Evolutionary conservation across 108 stramenopile genomes (phyloP), one percentile per base, ranked within the genome.

Genomic region (Pinguiococcus pyrenoidosus): DNA sequence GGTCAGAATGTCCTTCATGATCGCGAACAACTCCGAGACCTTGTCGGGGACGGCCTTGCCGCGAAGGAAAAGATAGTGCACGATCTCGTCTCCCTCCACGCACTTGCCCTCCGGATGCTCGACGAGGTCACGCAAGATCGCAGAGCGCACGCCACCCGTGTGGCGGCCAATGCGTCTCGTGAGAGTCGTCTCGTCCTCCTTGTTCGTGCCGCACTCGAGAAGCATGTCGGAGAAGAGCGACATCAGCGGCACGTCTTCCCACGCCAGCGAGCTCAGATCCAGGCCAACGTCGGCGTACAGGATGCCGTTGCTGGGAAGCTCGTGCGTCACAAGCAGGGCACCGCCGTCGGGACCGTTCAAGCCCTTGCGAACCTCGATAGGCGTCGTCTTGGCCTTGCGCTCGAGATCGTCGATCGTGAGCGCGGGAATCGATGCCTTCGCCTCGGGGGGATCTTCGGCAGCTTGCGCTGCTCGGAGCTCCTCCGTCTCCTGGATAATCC

Each of bases 161-260:
- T 54, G 51, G 25, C 53, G 32, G 10, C 58, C 65, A 53, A 66
- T 61, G 71, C 51, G 86, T 82, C 39, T 85, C 83, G 45, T 55
- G 10, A 87, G 62, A n/a, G 68, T 80, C 14, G 88, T 85, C 44
- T 73, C 73, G 56, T 92, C 86, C 36, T 74, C 76, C 20, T 75
- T 74, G 5, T 83, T 83, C 16, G 89, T 85, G 16, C 93, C 93
- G 26, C 84, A 82, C 64, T 92, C 89, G 71, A 69, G 80, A 72
- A 90, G 73, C 36, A 89, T 66, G 9, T 80, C 56, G 21, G 85
- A 74, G 52, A 92, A 84, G 20, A 96, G 54, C 20, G 86, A 83
- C 28, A 96, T 71, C 46, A 89, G 68, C 12, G 87, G 68, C 23
- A 80, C 56, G 52, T 96, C 93, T 23, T 87, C 85, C 2, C 85